Evolutionary conservation across 176 grass and related monocot species (phyloP), one percentile per base, ranked within the genome.

Genomic region (Juncus effusus): DNA sequence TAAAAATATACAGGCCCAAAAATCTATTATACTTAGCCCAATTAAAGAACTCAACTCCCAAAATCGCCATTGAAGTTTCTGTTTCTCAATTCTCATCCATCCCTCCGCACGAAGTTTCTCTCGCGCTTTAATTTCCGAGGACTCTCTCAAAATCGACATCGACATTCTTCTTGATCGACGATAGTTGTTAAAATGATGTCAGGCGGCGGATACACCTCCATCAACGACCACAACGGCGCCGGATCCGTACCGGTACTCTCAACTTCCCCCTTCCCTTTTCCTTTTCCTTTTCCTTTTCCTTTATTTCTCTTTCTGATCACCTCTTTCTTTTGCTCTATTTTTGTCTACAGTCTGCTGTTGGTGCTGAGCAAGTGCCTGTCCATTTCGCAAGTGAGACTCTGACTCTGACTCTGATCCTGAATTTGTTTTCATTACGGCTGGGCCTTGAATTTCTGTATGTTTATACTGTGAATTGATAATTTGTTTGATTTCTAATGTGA

Each of bases 191-290:
- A 80, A 67, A 90, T 95, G 90, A 90, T 95, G 90, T 80, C 90
- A 15, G 70, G 86, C 78, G 78, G 86, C 80, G 89, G 83, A 7
- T 99, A 99, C 89, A 87, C 78, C 61, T 51, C 86, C 65, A 81
- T 99, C 65, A 83, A 93, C 69, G 82, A 86, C 72, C 83, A 90
- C 56, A 90, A 99, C 72, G 85, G 87, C 44, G 4, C 44, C 56
- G 77, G 63, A 84, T 76, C 83, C 40, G 44, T 67, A 61, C 68
- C 16, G 38, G 8, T 38, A 54, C 28, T 36, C 3, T 51, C 41
- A 10, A 16, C 44, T 10, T 12, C 54, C 10, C 16, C 45, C 47
- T 4, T 1, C 40, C 13, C 4, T 40, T 42, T 59, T 35, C 7
- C 42, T 6, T 38, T 37, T 10, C 4, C 19, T n/a, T 38, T 54